Percentiles rank a stretch among this genome's conserved stretches.
These are phyloP conservation scores for Iberis amara DNA, from an alignment of 441 rosid species.

Conservation along the genomic window DNA sequence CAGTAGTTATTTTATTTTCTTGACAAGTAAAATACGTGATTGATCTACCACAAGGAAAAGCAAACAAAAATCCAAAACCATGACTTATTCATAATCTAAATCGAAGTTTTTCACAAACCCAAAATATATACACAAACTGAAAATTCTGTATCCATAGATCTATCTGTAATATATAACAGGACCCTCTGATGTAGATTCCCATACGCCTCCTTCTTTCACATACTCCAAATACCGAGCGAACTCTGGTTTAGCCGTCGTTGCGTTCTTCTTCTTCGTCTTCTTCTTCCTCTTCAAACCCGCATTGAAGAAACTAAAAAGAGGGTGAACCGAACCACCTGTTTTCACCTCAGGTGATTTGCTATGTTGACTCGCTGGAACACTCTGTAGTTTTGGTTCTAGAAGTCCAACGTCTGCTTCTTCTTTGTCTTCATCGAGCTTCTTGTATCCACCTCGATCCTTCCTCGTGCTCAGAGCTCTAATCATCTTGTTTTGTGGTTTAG, in stretches of 20 bases:
- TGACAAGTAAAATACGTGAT: no score
- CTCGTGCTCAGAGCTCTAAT: constrained; percentile 64
- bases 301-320: constrained; percentile 49
- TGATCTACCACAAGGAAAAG: no score
- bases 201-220: constrained; percentile 63
- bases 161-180: constrained; percentile 43
- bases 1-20: no score
- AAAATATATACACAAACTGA: no score
- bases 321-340: constrained; percentile 41
- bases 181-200: constrained; percentile 43
- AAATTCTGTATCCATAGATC: not conserved
- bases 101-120: no score
- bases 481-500: constrained; percentile 32
- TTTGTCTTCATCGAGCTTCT: constrained; percentile 39
- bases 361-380: constrained; percentile 24
- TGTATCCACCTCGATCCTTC: constrained; percentile 41
- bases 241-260: constrained; percentile 55
- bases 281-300: constrained; percentile 34
- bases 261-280: constrained; percentile 32
- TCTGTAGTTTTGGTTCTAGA: constrained; percentile 37
- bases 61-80: no score
- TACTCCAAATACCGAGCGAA: constrained; percentile 65
- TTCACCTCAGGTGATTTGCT: constrained; percentile 15
- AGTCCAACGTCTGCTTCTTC: constrained; percentile 21
- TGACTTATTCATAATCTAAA: no score